Conservation (phyloP, 1,284 basidiomycete genomes). For the Trametes polyzona region DNA sequence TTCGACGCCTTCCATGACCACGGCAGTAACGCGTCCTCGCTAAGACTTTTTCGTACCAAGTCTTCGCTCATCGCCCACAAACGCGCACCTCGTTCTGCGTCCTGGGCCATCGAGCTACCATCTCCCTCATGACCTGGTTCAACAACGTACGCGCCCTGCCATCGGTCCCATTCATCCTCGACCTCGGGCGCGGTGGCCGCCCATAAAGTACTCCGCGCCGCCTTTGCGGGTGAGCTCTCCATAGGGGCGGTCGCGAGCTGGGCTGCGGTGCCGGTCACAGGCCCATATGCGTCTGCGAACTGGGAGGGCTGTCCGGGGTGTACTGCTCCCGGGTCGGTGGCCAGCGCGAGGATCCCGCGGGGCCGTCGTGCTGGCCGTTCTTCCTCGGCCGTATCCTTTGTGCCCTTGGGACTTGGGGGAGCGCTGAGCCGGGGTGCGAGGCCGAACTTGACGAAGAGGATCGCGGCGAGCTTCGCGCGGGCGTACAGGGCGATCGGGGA, state of each 20-base stretch:
- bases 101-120: conserved; percentile 41
- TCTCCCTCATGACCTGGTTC: conserved; percentile 41
- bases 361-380: neutral
- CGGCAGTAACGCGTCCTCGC: conserved; percentile 37
- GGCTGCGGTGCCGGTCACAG: conserved; percentile 38
- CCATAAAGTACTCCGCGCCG: conserved; percentile 38
- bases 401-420: conserved; percentile 29
- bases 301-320: conserved; percentile 49
- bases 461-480: conserved; percentile 47
- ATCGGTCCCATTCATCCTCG: conserved; percentile 35
- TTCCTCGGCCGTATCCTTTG: no score
- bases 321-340: conserved; percentile 46
- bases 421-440: conserved; percentile 41
- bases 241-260: conserved; percentile 40
- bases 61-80: conserved; percentile 44
- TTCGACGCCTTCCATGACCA: conserved; percentile 27
- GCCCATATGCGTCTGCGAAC: conserved; percentile 44
- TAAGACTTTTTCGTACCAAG: conserved; percentile 39
- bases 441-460: conserved; percentile 45
- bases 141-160: conserved; percentile 45
- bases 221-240: conserved; percentile 43
- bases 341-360: conserved; percentile 38
- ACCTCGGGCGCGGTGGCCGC: conserved; percentile 43
- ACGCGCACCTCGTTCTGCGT: conserved; percentile 41
- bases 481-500: conserved; percentile 43